Conservation (phyloP, 352 stramenopile species). For the Phytophthora agathidicida region DNA sequence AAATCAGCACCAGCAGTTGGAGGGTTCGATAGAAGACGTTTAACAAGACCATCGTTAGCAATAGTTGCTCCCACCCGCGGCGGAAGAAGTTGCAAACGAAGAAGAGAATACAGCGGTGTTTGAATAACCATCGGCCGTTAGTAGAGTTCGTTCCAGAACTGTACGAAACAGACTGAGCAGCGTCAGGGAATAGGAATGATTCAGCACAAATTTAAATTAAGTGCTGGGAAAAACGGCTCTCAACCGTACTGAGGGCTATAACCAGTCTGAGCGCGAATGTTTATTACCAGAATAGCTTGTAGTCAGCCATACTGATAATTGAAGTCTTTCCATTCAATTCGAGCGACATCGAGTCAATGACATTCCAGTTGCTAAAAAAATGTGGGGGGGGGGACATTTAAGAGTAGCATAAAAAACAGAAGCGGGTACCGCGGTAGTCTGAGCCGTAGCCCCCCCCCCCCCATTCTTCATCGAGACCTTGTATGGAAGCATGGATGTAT, state of each 20-base stretch:
- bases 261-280: conserved; percentile 6
- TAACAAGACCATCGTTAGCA: conserved; percentile 7
- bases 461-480: conserved; percentile 15
- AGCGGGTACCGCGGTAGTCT: not conserved
- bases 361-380: conserved; percentile 16
- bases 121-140: conserved; percentile 5
- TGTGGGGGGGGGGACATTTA: no score
- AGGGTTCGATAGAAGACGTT: conserved; percentile 11
- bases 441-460: no score
- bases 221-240: no score
- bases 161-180: conserved; percentile 3
- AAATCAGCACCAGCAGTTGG: not conserved
- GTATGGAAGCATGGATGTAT: conserved; percentile 8
- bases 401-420: not conserved
- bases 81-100: not conserved
- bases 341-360: conserved; percentile 6
- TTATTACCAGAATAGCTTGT: conserved; percentile 11
- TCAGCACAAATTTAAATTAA: no score
- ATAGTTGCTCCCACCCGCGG: not conserved
- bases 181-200: conserved; percentile 7
- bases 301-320: conserved; percentile 8
- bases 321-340: no score
- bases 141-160: not conserved
- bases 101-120: conserved; percentile 3
- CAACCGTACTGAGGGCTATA: conserved; percentile 11